Evolutionary conservation across 306 rosid genomes (phyloP).

Genomic region (Cicer bijugum): DNA sequence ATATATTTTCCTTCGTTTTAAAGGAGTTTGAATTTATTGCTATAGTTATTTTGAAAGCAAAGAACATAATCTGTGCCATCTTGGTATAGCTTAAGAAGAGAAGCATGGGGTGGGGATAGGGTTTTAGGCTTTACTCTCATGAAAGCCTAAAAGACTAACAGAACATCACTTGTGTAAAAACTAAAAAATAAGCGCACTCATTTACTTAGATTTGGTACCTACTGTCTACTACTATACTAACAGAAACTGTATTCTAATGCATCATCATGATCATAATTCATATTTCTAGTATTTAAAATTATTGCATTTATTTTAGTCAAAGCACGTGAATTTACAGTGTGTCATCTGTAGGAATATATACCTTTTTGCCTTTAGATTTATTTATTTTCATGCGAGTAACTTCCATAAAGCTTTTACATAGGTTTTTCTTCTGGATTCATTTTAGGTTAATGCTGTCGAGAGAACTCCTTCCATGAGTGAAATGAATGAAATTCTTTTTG

Average conservation of each 20-base stretch:
- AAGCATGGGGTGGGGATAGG: slow-evolving; percentile 12
- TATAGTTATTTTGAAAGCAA: slow-evolving; percentile 26
- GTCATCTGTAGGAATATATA: slow-evolving; percentile 13
- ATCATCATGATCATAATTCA: slow-evolving; percentile 11
- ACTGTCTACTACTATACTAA: slow-evolving; percentile 2
- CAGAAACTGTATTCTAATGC: slow-evolving; percentile 17
- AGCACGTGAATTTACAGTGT: slow-evolving; percentile 15
- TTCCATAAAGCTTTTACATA: slow-evolving; percentile 32
- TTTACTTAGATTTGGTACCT: slow-evolving; percentile 13
- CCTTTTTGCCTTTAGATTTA: slow-evolving; percentile 32
- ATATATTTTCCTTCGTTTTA: slow-evolving; percentile 31
- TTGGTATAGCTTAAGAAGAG: slow-evolving; percentile 25
- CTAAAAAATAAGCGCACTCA: not conserved
- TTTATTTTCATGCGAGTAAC: slow-evolving; percentile 38
- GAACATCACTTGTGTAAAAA: slow-evolving; percentile 19
- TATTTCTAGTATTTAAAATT: slow-evolving; percentile 23
- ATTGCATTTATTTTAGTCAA: slow-evolving; percentile 1
- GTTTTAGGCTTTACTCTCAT: slow-evolving; percentile 21
- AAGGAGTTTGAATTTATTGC: slow-evolving; percentile 28
- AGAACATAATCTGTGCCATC: slow-evolving; percentile 1
- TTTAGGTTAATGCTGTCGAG: slow-evolving; percentile 92
- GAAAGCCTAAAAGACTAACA: slow-evolving; percentile 21
- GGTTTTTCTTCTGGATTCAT: slow-evolving; percentile 45
- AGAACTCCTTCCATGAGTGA: slow-evolving; percentile 99
- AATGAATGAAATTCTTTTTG: slow-evolving; percentile 89